Percentiles rank a stretch among this genome's conserved stretches.
Evolutionary conservation across 371 early-diverging fungal species (phyloP).

Genomic region (Mortierella sp.): DNA sequence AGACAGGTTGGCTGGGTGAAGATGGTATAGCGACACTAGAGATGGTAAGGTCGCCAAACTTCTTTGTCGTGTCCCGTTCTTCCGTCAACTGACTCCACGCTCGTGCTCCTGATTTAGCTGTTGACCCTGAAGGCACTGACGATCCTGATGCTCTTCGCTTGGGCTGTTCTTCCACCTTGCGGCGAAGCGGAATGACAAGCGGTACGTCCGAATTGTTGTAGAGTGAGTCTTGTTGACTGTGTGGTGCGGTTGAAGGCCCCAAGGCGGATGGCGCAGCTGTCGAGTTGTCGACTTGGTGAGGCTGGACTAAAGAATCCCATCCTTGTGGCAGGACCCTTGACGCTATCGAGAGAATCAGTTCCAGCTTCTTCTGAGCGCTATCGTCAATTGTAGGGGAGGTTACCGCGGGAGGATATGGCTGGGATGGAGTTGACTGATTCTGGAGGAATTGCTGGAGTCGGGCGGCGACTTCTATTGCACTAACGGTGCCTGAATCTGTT

Average conservation of each 20-base stretch:
- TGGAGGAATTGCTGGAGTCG: neutral
- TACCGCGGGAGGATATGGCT: neutral
- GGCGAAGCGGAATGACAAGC: slow-evolving; percentile 11
- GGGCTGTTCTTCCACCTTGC: neutral
- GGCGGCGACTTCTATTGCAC: neutral
- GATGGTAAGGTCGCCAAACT: slow-evolving; percentile 9
- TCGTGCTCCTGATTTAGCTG: neutral
- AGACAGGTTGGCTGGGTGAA: neutral
- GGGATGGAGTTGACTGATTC: neutral
- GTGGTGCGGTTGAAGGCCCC: neutral
- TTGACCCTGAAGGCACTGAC: neutral
- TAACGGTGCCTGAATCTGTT: too few relatives aligned
- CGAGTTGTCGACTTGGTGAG: neutral
- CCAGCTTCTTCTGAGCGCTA: slow-evolving; percentile 12
- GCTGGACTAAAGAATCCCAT: slow-evolving; percentile 19
- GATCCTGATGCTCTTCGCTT: neutral
- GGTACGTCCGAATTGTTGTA: neutral
- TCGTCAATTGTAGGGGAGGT: neutral
- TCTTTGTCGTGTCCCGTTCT: slow-evolving; percentile 4
- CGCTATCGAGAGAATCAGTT: slow-evolving; percentile 27
- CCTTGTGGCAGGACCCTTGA: slow-evolving; percentile 25
- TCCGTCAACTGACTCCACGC: neutral
- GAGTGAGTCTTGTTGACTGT: neutral
- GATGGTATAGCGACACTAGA: neutral
- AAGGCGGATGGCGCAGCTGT: neutral